Base-by-base conservation (phyloP, 768 basidiomycete genomes). In the Kwoniella heveanensis region DNA sequence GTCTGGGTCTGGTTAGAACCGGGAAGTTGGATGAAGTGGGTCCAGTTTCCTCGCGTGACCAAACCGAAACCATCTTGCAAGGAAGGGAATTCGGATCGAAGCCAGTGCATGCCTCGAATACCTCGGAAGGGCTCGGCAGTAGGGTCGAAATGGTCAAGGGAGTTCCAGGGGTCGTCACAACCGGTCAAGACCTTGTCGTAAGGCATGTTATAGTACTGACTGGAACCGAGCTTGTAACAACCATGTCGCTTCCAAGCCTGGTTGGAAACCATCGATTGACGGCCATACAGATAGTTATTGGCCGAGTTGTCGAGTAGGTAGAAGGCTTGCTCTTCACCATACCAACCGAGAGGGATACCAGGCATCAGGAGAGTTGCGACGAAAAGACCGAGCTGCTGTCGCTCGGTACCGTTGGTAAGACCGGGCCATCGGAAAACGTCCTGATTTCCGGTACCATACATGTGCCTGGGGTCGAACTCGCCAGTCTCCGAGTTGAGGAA, bases 381-480 rank as follows among this genome's bases (percentile, higher is more conserved):
- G 76, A 94, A 95, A 12, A 88, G 86, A 0, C 84, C 92, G 55
- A 94, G 78, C 15, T 85, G 88, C 62, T 88, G 88, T 70, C 85
- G 85, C 71, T 90, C 86, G 1, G 88, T 88, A 21, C 93, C 93
- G 72, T 91, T 90, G 72, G 88, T 86, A 71, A 96, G 78, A 80
- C 89, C 87, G 2, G 91, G 91, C 93, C 92, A 96, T 60, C 93
- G 85, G 84, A 89, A 96, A 10, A 96, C 86, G 83, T 95, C 93
- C 82, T 94, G 94, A 76, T 95, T 94, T 76, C 89, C 90, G n/a
- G 88, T 88, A 44, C 93, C 93, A 74, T 84, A 92, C 89, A 93
- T 87, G 80, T 96, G 93, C 65, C 85, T 83, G 2, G 92, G 92
- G 75, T 96, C 92, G 47, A 92, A 80, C 7, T 70, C 2, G 59